phyloP scores from a whole-genome alignment of 805 yeast genomes.

The Teunomyces gatunensis region DNA sequence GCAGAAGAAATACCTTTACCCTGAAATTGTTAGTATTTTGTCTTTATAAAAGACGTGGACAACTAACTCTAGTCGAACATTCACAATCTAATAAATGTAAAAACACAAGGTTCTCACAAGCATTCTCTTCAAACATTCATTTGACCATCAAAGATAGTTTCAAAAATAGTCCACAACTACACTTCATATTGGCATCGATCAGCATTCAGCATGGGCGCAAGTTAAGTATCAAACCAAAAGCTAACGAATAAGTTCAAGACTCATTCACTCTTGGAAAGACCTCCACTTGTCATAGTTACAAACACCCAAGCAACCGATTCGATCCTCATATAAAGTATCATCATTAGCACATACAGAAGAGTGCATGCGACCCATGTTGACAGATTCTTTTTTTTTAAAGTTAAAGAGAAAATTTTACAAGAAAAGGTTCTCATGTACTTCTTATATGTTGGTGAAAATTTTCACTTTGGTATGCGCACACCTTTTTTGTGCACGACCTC shows the following conservation, averaged over 20 bases:
- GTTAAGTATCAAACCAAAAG: conserved; percentile 25
- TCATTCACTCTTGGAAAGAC: conserved; percentile 16
- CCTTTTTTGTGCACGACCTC: conserved; percentile 2
- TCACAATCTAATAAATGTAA: too few species aligned
- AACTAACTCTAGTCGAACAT: too few species aligned
- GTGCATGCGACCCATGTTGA: conserved; percentile 99
- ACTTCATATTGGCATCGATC: conserved; percentile 45
- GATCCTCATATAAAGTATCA: conserved; percentile 24
- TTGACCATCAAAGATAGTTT: not conserved
- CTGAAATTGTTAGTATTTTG: conserved; percentile 51
- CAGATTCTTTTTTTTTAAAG: conserved; percentile 35
- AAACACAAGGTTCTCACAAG: too few species aligned
- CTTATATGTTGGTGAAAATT: conserved; percentile 17
- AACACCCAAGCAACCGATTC: conserved; percentile 18
- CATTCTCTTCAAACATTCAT: not conserved
- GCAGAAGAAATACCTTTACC: conserved; percentile 99
- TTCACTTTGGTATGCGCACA: conserved; percentile 12
- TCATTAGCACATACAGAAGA: conserved; percentile 73
- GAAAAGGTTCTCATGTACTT: conserved; percentile 9
- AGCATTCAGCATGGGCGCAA: conserved; percentile 24
- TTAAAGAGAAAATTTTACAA: conserved; percentile 5
- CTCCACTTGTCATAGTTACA: conserved; percentile 7
- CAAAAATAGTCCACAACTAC: not conserved
- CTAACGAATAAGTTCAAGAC: conserved; percentile 11
- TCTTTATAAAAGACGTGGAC: not conserved